Evolutionary conservation across 148 eudicot species (phyloP).

Genomic region (Rhododendron williamsianum): DNA sequence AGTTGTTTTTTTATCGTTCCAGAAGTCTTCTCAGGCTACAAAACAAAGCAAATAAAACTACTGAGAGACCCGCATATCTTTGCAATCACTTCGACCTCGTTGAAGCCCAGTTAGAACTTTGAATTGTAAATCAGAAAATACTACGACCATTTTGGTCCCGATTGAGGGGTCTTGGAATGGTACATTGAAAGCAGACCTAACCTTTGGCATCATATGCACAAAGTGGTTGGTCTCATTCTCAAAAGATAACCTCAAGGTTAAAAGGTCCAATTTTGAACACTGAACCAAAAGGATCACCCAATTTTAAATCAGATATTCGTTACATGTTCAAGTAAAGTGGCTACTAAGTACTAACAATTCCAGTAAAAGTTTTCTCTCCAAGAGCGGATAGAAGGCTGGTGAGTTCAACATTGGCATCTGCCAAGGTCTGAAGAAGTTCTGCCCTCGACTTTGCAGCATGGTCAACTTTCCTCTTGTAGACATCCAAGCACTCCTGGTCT

Average conservation of each 20-base stretch:
- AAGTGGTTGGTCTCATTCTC: background rate
- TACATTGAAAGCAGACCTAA: background rate
- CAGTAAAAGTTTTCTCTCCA: constrained; percentile 72
- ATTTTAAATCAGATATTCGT: background rate
- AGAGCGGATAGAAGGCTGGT: constrained; percentile 73
- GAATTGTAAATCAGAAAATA: background rate
- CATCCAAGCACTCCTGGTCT: constrained; percentile 93
- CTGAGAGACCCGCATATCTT: background rate
- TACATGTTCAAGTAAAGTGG: background rate
- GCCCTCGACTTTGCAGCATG: constrained; percentile 86
- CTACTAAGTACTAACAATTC: constrained; percentile 65
- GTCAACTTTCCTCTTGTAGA: constrained; percentile 95
- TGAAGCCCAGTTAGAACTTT: background rate
- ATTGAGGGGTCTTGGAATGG: background rate
- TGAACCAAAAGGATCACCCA: background rate
- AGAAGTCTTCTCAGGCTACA: constrained; percentile 82
- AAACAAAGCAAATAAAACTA: constrained; percentile 16
- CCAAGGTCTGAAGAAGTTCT: constrained; percentile 79
- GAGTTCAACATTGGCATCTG: constrained; percentile 80
- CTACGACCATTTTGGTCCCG: background rate
- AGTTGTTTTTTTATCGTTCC: constrained; percentile 97
- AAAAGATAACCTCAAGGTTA: background rate
- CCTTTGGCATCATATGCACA: background rate
- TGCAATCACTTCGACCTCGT: background rate
- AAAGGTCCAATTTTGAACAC: background rate